These are phyloP conservation scores for Pseudogymnoascus sp. DNA, from an alignment of 2,329 filamentous ascomycete genomes.

Conservation along the genomic window DNA sequence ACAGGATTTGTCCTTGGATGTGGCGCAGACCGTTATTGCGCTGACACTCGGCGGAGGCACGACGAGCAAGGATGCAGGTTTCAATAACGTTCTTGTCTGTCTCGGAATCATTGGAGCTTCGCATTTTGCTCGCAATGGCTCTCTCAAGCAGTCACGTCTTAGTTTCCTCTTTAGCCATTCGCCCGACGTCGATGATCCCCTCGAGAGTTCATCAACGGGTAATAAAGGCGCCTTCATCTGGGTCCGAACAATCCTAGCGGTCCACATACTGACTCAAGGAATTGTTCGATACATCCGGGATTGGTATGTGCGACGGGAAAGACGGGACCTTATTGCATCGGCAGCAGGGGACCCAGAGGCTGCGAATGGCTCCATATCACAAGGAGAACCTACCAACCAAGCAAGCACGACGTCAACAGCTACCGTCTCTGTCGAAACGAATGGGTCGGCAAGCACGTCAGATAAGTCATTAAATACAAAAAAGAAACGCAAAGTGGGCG, in stretches of 20 bases:
- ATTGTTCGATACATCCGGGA: constrained; percentile 61
- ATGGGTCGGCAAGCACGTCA: constrained; percentile 28
- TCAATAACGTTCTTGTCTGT: constrained; percentile 63
- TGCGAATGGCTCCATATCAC: constrained; percentile 35
- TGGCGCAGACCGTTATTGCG: constrained; percentile 88
- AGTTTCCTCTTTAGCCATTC: constrained; percentile 22
- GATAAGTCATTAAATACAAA: constrained; percentile 52
- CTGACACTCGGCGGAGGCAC: constrained; percentile 80
- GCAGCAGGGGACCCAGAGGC: constrained; percentile 53
- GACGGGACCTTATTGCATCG: constrained; percentile 41
- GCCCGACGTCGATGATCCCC: constrained; percentile 36
- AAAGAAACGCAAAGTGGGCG: constrained; percentile 83
- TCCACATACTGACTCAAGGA: constrained; percentile 67
- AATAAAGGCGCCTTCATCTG: constrained; percentile 53
- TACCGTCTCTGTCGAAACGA: constrained; percentile 42
- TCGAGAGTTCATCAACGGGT: constrained; percentile 34
- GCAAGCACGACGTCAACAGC: constrained; percentile 29
- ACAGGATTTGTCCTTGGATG: constrained; percentile 79
- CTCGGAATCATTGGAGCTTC: constrained; percentile 50
- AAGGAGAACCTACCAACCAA: not conserved
- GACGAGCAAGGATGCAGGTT: constrained; percentile 56
- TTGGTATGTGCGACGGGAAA: constrained; percentile 56
- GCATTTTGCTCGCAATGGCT: constrained; percentile 25
- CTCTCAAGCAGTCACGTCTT: constrained; percentile 25
- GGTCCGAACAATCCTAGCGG: constrained; percentile 59